Conservation (phyloP, 306 rosid species). For the Ormosia emarginata region DNA sequence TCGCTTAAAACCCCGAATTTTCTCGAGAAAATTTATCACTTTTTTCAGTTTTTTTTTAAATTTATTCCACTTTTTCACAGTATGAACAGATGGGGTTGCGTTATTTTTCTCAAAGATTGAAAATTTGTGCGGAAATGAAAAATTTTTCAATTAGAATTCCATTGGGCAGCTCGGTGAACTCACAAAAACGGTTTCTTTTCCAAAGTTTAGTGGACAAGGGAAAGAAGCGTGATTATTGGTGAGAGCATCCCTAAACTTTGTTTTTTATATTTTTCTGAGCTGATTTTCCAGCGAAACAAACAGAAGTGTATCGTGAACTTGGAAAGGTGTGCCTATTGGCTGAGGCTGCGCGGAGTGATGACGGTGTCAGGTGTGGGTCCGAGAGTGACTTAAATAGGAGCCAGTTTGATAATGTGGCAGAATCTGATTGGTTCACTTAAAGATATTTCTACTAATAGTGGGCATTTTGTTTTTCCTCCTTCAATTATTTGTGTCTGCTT, state of each 20-base stretch:
- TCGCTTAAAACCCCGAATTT: not conserved
- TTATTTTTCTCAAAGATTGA: constrained; percentile 5
- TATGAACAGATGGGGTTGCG: not conserved
- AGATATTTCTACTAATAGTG: not conserved
- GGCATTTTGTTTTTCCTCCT: too few relatives aligned
- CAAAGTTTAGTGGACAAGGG: not conserved
- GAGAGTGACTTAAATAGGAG: not conserved
- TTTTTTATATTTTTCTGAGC: not conserved
- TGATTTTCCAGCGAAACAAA: constrained; percentile 20
- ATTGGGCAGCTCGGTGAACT: constrained; percentile 4
- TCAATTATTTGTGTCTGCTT: too few relatives aligned
- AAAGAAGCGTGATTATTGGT: not conserved
- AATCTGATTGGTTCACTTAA: not conserved
- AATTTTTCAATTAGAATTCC: not conserved
- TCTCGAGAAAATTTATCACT: not conserved
- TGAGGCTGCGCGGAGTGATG: not conserved
- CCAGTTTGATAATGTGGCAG: not conserved
- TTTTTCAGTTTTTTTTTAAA: not conserved
- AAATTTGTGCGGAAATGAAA: not conserved
- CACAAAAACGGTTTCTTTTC: not conserved
- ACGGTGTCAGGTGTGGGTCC: not conserved
- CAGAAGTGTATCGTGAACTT: not conserved
- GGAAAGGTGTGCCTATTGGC: constrained; percentile 6
- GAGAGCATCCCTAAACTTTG: not conserved
- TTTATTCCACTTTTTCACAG: not conserved